These are phyloP conservation scores for Ophiostoma novo-ulmi DNA, from an alignment of 2,329 filamentous ascomycete genomes.

Conservation along the genomic window DNA sequence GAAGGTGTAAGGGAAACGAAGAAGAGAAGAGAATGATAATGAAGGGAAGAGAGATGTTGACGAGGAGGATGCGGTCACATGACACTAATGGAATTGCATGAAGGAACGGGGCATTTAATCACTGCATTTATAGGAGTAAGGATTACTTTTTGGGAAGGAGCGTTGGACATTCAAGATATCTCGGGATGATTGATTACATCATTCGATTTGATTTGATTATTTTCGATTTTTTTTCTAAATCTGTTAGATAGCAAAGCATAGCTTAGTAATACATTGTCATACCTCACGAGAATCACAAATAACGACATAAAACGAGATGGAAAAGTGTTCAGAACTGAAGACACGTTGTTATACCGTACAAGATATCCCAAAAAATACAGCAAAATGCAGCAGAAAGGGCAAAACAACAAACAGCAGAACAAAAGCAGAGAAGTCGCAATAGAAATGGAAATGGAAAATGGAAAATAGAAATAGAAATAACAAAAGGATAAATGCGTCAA, in stretches of 20 bases:
- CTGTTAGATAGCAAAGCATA: constrained; percentile 9
- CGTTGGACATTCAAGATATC: background rate
- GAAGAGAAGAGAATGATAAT: background rate
- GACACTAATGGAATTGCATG: background rate
- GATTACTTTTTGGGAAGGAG: background rate
- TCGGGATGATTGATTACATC: background rate
- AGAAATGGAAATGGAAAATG: background rate
- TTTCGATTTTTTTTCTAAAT: background rate
- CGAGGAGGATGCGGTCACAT: background rate
- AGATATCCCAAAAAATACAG: constrained; percentile 9
- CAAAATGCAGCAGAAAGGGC: background rate
- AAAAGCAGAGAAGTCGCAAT: background rate
- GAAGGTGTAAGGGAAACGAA: background rate
- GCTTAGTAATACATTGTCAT: constrained; percentile 1
- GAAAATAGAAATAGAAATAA: background rate
- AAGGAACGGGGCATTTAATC: background rate
- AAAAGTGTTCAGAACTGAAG: background rate
- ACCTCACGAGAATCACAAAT: background rate
- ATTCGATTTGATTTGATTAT: background rate
- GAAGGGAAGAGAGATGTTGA: background rate
- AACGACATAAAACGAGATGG: background rate
- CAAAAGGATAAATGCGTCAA: background rate
- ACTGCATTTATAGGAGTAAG: constrained; percentile 10
- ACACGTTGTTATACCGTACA: constrained; percentile 9
- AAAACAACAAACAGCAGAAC: constrained; percentile 3